Evolutionary conservation across 768 basidiomycete genomes (phyloP), one percentile per base, ranked within the genome.

Genomic region (Tylopilus vinaceipallidus): DNA sequence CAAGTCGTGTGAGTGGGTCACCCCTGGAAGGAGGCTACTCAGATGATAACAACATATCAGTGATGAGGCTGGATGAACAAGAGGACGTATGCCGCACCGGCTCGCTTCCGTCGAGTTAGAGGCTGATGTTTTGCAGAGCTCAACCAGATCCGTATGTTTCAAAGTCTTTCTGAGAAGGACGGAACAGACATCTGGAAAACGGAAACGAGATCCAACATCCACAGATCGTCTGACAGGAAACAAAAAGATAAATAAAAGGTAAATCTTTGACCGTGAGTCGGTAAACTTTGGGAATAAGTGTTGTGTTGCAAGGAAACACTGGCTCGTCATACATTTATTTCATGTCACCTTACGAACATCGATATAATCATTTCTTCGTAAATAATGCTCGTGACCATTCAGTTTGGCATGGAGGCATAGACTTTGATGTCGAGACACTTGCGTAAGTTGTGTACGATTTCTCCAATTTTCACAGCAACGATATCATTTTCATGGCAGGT

Each of bases 401-500:
- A 64, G 26, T 20, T 49, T 30, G 42, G 24, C 41, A 41, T 48
- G 12, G 48, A 46, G 16, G 73, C 71, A 53, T 79, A 68, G 9
- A 83, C 73, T 43, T 74, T 61, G 42, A 78, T 67, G 7, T 87
- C 81, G 35, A 91, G 64, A 60, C 88, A 90, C 63, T 89, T 89
- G 47, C 77, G 73, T 46, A 93, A 65, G 58, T 81, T 71, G 41
- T 80, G 58, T 29, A 68, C 69, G 4, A 71, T 73, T 56, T 83
- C 78, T 4, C 83, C 83, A 6, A 82, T 71, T 9, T 60, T 57
- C 80, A 83, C 85, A 2, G 52, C n/a, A 17, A 20, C 13, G 32
- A n/a, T 6, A 2, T 41, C 44, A 27, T 53, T 53, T 19, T 11
- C 39, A 42, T 27, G 34, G 8, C 41, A 42, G 40, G 43, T 24